Evolutionary conservation across 192 early-diverging fungal genomes (phyloP), one percentile per base, ranked within the genome.

Genomic region (Umbelopsis isabellina): DNA sequence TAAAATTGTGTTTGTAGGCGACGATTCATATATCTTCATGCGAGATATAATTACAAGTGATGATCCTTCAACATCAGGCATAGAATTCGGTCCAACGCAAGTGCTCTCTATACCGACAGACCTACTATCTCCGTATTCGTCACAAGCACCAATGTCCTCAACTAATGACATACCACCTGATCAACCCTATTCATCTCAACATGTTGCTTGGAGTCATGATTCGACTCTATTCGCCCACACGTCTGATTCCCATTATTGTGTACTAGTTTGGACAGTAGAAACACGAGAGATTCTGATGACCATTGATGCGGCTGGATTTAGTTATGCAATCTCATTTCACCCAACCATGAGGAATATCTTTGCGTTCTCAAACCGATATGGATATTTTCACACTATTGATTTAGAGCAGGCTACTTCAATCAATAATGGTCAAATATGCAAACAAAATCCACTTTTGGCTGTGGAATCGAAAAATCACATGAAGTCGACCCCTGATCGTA

Each of bases 331-430:
- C 4, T 71, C 75, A 6, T 86, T 86, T 49, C 84, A 86, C 44
- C 84, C 84, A 0, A 49, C 49, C n/a, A 30, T 78, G 5, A 80
- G 81, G 48, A 78, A 75, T 16, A 33, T 86, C 20, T 73, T 86
- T 66, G 80, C 78, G 1, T 82, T 83, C 22, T 53, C 71, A 50
- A 86, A 86, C 46, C 77, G 84, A 55, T 86, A 86, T 66, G 84
- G 84, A 0, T 86, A 82, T 67, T 75, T 83, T 13, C 84, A 86
- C 46, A 78, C 83, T n/a, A 78, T 86, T 5, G 78, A 86, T 53
- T 55, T 83, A 3, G 25, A 53, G 15, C 37, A 52, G 15, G 21
- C 27, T 11, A 27, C 45, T 27, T 50, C 10, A 11, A 35, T 49
- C 15, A 30, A 46, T 18, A 21, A 69, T 5, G 71, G 67, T 0